Base-by-base conservation (phyloP, 2,329 filamentous ascomycete genomes). In the Fusarium sp. region DNA sequence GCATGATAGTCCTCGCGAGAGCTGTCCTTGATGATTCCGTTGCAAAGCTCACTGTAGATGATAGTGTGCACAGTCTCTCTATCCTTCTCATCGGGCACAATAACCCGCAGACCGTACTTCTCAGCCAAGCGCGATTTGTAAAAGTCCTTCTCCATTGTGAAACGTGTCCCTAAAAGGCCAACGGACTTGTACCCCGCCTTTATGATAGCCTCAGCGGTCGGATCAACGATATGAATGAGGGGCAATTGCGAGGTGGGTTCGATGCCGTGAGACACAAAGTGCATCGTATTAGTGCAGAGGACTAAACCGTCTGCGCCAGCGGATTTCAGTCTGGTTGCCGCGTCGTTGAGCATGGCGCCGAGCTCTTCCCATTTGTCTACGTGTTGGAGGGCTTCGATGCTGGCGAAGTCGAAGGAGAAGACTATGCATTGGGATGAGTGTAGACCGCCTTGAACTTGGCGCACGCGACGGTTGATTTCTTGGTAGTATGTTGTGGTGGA, bases 211-310 rank as follows among this genome's bases (percentile, higher is more conserved):
- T 63, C 43, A 4, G 70, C 74, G 0, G 72, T 75, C 0, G 71
- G 56, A 11, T 75, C 73, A 3, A 70, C 68, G 9, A 75, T 74
- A 45, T 74, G 71, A 2, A 75, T 61, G 1, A 74, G 58, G 5
- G 73, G 74, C 0, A 75, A 17, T 2, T 54, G 20, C 2, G 65
- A 52, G 1, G 63, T 56, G 0, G 11, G 5, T 8, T 66, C 63
- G 1, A 75, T 72, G 3, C 52, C 60, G 1, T 56, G 33, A 3
- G 65, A 58, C 0, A 71, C 64, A 15, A 69, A 55, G 17, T 75
- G 74, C 71, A 72, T 74, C 0, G 74, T 75, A 20, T 75, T 75
- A 5, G 71, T 73, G 50, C 70, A 74, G 2, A 75, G 58, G 0
- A 75, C 65, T 0, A 75, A 52, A 2, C 58, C 71, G 19, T 75